Base-by-base conservation (phyloP, 192 early-diverging fungal genomes). In the Spizellomyces punctatus region DNA sequence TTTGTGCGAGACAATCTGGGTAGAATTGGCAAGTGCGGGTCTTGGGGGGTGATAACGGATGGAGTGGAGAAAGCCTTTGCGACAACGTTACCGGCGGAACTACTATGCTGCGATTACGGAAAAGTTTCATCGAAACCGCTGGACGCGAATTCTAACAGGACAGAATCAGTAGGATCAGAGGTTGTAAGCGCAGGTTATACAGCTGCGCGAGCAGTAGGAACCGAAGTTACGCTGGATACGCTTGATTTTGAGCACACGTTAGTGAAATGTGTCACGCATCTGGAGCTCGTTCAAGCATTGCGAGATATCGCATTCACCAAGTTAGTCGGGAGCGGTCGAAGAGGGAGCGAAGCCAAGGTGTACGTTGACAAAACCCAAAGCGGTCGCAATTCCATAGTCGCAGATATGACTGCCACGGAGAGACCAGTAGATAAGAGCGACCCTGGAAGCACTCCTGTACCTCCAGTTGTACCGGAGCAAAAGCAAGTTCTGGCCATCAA, bases 191-290 rank as follows among this genome's bases (percentile, higher is more conserved):
- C 64, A n/a, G 79, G 77, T 6, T 71, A 66, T 10, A 62, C 12
- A 8, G 72, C 81, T 17, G 84, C 77, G 12, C 12, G 59, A 16
- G 75, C 71, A 10, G 46, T 69, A 17, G 67, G 74, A 16, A 62
- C 66, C 9, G 46, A 46, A 41, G 67, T 84, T n/a, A 76, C 78
- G 19, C 63, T 86, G 14, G 82, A 85, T 22, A 78, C 70, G 19
- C 57, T 86, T 14, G 80, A 86, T 58, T 86, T 86, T 74, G 79
- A 83, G 17, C 78, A 83, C 46, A 82, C 80, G 8, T 68, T 86
- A 8, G 61, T 86, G 48, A 86, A 86, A 56, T 86, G 85, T 58
- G 79, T 78, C 16, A 85, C 79, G 17, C 85, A 86, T 67, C 71
- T 86, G 36, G 85, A 84, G 71, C 63, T 83, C 45, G 59, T 86